phyloP scores from a whole-genome alignment of 2,329 filamentous ascomycete genomes.

The Hirsutella minnesotensis region DNA sequence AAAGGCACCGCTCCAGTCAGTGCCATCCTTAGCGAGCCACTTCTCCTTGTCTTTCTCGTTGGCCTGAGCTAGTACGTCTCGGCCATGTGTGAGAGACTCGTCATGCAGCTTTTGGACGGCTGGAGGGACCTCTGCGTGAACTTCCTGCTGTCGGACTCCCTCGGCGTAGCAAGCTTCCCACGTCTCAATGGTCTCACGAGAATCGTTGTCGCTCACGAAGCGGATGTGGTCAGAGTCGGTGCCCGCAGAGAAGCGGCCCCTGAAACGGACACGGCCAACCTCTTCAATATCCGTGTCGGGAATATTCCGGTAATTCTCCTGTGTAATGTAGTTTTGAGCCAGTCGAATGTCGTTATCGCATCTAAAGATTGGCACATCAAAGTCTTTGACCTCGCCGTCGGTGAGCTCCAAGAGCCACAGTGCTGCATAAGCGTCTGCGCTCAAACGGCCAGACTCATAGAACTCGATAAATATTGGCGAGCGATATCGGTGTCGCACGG shows the following conservation, averaged over 20 bases:
- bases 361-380: conserved; percentile 85
- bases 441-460: conserved; percentile 55
- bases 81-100: conserved; percentile 63
- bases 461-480: conserved; percentile 87
- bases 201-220: conserved; percentile 79
- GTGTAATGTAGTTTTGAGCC: conserved; percentile 85
- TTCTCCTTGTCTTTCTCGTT: conserved; percentile 59
- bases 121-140: conserved; percentile 62
- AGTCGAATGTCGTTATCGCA: conserved; percentile 65
- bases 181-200: conserved; percentile 83
- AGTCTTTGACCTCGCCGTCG: conserved; percentile 64
- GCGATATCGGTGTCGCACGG: conserved; percentile 82
- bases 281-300: conserved; percentile 69
- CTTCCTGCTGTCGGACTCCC: conserved; percentile 63
- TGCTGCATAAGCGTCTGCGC: conserved; percentile 62
- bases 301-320: conserved; percentile 56
- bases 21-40: conserved; percentile 70
- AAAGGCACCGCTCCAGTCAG: conserved; percentile 81
- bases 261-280: conserved; percentile 71
- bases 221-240: conserved; percentile 76
- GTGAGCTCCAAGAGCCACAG: conserved; percentile 79
- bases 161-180: conserved; percentile 90
- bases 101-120: conserved; percentile 68
- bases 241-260: conserved; percentile 74
- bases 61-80: conserved; percentile 67